Evolutionary conservation across 306 rosid genomes (phyloP).

Genomic region (Albizia julibrissin): DNA sequence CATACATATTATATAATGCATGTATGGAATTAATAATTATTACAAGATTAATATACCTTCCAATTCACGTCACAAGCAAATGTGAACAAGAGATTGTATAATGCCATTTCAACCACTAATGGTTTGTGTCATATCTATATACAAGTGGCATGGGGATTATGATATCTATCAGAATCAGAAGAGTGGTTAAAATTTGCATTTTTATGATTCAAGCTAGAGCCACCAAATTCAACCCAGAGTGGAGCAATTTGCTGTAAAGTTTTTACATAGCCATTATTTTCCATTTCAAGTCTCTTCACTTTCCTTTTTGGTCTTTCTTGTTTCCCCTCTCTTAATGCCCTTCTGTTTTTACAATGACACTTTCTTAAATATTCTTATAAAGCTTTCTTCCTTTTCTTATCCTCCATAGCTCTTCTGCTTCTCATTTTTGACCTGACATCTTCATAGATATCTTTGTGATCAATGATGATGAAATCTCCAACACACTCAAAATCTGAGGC

Average conservation of each 20-base stretch:
- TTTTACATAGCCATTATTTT: constrained; percentile 26
- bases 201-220: constrained; percentile 31
- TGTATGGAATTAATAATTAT: background rate
- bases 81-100: background rate
- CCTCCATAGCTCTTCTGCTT: constrained; percentile 12
- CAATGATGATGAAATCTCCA: constrained; percentile 57
- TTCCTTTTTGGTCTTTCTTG: background rate
- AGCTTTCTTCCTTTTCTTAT: background rate
- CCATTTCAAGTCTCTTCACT: constrained; percentile 14
- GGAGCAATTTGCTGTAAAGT: constrained; percentile 33
- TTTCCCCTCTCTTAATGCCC: background rate
- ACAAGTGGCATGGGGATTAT: constrained; percentile 28
- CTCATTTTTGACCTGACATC: background rate
- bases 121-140: constrained; percentile 17
- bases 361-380: constrained; percentile 9
- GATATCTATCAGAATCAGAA: constrained; percentile 7
- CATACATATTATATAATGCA: too few relatives aligned
- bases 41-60: background rate
- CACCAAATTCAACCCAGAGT: constrained; percentile 34
- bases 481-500: constrained; percentile 39
- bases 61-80: background rate
- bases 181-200: constrained; percentile 48
- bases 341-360: constrained; percentile 21
- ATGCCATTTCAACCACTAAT: constrained; percentile 24
- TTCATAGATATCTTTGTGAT: background rate